Percentiles rank a stretch among this genome's conserved stretches.
These are phyloP conservation scores for Oldenlandia corymbosa DNA, from an alignment of 257 asterid species.

Conservation along the genomic window DNA sequence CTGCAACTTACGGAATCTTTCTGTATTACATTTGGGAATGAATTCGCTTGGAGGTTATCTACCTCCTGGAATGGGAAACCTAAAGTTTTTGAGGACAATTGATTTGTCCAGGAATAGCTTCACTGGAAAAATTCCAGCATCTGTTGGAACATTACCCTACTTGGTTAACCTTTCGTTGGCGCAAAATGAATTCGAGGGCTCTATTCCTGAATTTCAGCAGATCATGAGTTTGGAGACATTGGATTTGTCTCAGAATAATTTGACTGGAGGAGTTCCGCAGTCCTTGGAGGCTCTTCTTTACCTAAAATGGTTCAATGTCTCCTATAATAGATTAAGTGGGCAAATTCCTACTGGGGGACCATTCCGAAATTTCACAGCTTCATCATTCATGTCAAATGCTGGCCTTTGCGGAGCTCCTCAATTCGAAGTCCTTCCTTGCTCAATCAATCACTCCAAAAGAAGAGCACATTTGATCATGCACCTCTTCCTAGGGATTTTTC, in stretches of 20 bases:
- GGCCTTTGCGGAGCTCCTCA: conserved; percentile 3
- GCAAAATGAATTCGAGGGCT: conserved; percentile 6
- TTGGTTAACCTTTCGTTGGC: neutral
- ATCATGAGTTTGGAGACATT: neutral
- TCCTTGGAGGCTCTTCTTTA: neutral
- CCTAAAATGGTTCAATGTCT: neutral
- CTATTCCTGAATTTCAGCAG: conserved; percentile 9
- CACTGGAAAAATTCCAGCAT: neutral
- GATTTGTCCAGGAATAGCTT: conserved; percentile 9
- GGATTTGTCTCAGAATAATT: conserved; percentile 2
- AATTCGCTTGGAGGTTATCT: neutral
- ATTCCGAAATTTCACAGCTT: neutral
- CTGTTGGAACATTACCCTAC: neutral
- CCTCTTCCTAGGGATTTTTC: neutral
- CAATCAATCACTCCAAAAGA: neutral
- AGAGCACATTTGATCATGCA: neutral
- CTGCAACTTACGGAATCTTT: neutral
- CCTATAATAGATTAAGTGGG: conserved; percentile 2
- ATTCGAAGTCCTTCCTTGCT: conserved; percentile 1
- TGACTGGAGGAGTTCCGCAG: conserved; percentile 6
- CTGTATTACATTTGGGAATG: neutral
- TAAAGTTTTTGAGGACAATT: neutral
- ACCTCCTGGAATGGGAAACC: conserved; percentile 6
- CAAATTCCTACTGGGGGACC: conserved; percentile 10
- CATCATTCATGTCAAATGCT: conserved; percentile 5